Evolutionary conservation across 2,329 filamentous ascomycete genomes (phyloP).

Genomic region (Curvularia verruculosa): DNA sequence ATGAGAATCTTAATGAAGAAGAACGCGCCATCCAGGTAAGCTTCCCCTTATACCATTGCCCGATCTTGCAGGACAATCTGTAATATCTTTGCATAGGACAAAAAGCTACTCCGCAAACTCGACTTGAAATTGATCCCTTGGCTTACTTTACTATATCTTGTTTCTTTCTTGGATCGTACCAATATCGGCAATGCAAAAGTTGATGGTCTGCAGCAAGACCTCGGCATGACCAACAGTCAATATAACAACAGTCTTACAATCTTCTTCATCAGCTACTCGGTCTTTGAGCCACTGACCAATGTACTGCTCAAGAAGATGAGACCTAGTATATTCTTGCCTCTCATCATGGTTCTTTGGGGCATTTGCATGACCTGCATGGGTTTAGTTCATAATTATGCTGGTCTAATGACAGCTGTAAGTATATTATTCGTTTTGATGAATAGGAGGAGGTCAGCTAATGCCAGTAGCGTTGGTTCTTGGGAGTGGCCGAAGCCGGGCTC

Average conservation of each 20-base stretch:
- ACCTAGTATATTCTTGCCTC: constrained; percentile 79
- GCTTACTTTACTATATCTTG: constrained; percentile 73
- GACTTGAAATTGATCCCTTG: constrained; percentile 68
- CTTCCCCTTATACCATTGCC: not conserved
- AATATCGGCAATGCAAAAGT: constrained; percentile 78
- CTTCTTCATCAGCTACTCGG: constrained; percentile 84
- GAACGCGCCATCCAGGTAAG: constrained; percentile 66
- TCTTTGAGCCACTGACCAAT: constrained; percentile 81
- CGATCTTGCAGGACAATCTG: not conserved
- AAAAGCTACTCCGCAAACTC: constrained; percentile 66
- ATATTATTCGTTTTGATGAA: too few relatives aligned
- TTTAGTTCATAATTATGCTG: constrained; percentile 66
- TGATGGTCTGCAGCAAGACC: constrained; percentile 62
- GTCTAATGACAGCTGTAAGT: constrained; percentile 65
- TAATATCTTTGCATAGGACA: constrained; percentile 56
- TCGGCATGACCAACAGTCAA: constrained; percentile 66
- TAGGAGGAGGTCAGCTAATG: not conserved
- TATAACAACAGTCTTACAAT: constrained; percentile 80
- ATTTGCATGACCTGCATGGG: constrained; percentile 72
- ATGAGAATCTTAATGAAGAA: constrained; percentile 68
- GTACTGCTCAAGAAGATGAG: constrained; percentile 76
- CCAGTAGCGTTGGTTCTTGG: constrained; percentile 63
- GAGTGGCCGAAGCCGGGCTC: constrained; percentile 74
- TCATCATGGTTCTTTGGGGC: constrained; percentile 75
- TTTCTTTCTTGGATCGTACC: constrained; percentile 73